phyloP scores from a whole-genome alignment of 139 green algal species.

The Volvox africanus region DNA sequence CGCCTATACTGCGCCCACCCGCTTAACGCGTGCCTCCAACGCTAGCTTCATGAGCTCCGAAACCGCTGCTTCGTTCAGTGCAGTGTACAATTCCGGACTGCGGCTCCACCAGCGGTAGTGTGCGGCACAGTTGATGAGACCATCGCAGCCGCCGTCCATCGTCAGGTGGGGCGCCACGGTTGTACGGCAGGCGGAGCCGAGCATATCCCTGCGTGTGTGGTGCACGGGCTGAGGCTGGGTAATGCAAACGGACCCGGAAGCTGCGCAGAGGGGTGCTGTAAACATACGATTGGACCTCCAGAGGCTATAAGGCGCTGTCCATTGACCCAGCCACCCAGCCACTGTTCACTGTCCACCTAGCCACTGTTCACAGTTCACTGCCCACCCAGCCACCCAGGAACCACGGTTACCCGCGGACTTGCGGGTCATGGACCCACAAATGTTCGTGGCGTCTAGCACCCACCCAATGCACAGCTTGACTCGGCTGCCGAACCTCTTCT shows the following conservation, averaged over 20 bases:
- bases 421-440: no score
- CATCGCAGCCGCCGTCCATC: neutral
- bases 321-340: no score
- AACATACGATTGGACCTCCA: no score
- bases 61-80: neutral
- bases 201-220: neutral
- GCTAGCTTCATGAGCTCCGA: neutral
- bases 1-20: neutral
- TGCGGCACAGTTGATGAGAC: slow-evolving; percentile 32
- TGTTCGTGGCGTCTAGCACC: no score
- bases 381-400: no score
- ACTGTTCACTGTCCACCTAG: no score
- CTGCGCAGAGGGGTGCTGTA: no score
- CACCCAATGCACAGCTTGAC: slow-evolving; percentile 19
- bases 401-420: no score
- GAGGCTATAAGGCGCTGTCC: no score
- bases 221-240: no score
- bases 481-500: neutral
- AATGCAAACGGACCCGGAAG: no score
- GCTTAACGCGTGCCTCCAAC: neutral
- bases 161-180: neutral
- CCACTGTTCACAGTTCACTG: no score
- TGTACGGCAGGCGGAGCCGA: neutral
- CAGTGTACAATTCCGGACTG: neutral
- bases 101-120: slow-evolving; percentile 34